Conservation (phyloP, 768 basidiomycete genomes). For the Hysterangium stoloniferum region DNA sequence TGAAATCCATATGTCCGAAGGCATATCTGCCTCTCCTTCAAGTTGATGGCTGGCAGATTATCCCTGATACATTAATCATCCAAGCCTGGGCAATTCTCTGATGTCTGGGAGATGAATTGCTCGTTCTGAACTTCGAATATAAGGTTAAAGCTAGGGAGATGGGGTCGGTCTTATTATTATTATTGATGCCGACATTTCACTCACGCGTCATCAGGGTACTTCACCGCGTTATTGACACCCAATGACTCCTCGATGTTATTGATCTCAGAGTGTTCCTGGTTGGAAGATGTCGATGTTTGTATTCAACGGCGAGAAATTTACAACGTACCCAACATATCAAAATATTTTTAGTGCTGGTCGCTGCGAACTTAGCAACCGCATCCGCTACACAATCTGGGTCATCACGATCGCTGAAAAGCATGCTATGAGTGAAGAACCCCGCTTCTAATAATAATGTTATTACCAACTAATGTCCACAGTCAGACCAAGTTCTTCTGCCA, state of each 20-base stretch:
- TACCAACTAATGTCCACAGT: constrained; percentile 15
- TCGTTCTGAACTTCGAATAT: constrained; percentile 12
- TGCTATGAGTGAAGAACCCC: background rate
- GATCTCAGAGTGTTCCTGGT: constrained; percentile 10
- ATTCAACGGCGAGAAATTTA: background rate
- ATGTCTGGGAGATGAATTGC: constrained; percentile 11
- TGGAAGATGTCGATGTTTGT: background rate
- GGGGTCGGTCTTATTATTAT: background rate
- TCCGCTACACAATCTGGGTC: constrained; percentile 12
- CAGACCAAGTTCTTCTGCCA: constrained; percentile 12
- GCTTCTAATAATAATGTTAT: background rate
- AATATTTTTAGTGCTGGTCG: constrained; percentile 2
- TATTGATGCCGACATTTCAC: background rate
- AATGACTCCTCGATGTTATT: constrained; percentile 9
- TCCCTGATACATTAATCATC: constrained; percentile 8
- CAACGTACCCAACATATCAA: constrained; percentile 13
- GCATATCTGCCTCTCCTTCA: no score
- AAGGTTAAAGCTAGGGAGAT: constrained; percentile 9
- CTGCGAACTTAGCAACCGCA: constrained; percentile 11
- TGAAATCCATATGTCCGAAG: no score
- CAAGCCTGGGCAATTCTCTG: constrained; percentile 13
- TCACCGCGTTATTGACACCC: constrained; percentile 10
- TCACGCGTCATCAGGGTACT: constrained; percentile 12
- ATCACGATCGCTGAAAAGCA: constrained; percentile 6
- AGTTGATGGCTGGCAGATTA: background rate